phyloP scores from a whole-genome alignment of 257 asterid species.

The Rauvolfia tetraphylla region DNA sequence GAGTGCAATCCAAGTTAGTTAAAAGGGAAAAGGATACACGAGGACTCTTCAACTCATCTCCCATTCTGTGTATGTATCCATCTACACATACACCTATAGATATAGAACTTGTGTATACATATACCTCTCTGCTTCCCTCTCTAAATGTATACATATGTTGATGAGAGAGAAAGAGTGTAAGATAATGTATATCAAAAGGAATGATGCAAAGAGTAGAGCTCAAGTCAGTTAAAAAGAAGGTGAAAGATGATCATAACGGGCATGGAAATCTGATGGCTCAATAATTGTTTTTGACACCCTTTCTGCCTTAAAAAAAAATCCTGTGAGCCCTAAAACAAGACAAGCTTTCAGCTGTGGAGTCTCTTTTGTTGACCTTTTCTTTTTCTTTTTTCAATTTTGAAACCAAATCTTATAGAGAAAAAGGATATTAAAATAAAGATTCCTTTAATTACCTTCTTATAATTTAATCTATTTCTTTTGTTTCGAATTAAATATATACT shows the following conservation, averaged over 20 bases:
- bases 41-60: background rate
- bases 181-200: slow-evolving; percentile 20
- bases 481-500: no score
- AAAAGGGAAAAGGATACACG: slow-evolving; percentile 14
- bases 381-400: background rate
- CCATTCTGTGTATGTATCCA: background rate
- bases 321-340: slow-evolving; percentile 7
- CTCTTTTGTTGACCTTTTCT: background rate
- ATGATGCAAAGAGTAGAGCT: slow-evolving; percentile 60
- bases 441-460: no score
- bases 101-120: no score
- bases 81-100: no score
- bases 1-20: slow-evolving; percentile 28
- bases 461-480: no score
- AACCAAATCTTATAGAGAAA: background rate
- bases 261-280: background rate
- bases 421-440: no score
- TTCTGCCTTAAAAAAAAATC: background rate
- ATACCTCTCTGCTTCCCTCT: no score
- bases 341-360: slow-evolving; percentile 3
- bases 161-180: background rate
- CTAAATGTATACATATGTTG: background rate
- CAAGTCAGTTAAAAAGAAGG: slow-evolving; percentile 43
- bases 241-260: background rate
- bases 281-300: background rate